These are phyloP conservation scores for Trypanosoma boissoni DNA, from an alignment of 208 protist species.

Conservation along the genomic window DNA sequence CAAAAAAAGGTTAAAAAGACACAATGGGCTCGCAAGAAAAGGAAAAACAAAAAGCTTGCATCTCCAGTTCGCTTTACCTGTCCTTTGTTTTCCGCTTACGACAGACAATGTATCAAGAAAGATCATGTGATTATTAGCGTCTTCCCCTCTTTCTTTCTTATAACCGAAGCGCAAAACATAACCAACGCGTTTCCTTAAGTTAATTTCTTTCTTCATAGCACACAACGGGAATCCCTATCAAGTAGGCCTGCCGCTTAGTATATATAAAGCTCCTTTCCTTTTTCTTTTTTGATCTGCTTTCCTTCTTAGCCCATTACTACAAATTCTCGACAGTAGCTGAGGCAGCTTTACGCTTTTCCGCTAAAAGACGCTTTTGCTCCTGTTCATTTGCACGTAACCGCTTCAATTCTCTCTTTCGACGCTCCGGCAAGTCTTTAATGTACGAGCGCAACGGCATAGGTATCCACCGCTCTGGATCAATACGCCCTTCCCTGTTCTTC, in stretches of 20 bases:
- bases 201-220: no score
- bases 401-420: slow-evolving; percentile 77
- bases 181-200: no score
- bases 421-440: slow-evolving; percentile 78
- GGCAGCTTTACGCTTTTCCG: slow-evolving; percentile 35
- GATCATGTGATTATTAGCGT: background rate
- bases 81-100: no score
- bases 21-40: no score
- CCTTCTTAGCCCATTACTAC: no score
- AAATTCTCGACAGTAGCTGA: slow-evolving; percentile 4
- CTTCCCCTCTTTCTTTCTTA: background rate
- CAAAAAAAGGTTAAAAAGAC: no score
- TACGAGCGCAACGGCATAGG: slow-evolving; percentile 80
- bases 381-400: slow-evolving; percentile 80
- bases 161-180: no score
- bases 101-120: no score
- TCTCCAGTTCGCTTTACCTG: no score
- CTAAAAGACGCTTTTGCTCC: slow-evolving; percentile 67
- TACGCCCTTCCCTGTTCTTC: slow-evolving; percentile 60
- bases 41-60: no score
- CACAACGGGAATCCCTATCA: no score
- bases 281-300: background rate
- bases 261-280: background rate
- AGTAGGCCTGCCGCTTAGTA: no score
- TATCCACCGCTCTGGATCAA: slow-evolving; percentile 87